Evolutionary conservation across 2,329 filamentous ascomycete genomes (phyloP).

Genomic region (Ophiostoma perfectum): DNA sequence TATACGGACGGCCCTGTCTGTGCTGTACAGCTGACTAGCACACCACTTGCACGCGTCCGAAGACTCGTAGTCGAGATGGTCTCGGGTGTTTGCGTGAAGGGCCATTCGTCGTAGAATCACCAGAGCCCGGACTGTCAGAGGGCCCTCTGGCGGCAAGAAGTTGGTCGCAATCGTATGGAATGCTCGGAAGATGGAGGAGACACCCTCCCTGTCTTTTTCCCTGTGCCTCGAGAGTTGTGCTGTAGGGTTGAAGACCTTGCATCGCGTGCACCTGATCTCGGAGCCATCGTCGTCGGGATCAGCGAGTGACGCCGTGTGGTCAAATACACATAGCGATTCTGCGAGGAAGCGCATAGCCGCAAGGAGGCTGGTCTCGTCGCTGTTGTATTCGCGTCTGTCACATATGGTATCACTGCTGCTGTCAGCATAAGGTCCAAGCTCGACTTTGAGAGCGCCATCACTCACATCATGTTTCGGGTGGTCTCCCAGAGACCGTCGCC

Average conservation of each 20-base stretch:
- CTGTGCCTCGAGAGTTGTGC: constrained; percentile 10
- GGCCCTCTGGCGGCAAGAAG: constrained; percentile 13
- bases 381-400: neutral
- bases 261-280: constrained; percentile 18
- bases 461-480: constrained; percentile 21
- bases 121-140: constrained; percentile 22
- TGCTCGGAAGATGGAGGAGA: neutral
- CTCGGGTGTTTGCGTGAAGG: constrained; percentile 17
- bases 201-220: constrained; percentile 15
- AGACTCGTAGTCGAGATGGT: constrained; percentile 23
- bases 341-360: constrained; percentile 19
- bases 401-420: neutral
- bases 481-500: constrained; percentile 17
- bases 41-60: constrained; percentile 24
- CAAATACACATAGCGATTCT: constrained; percentile 19
- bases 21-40: constrained; percentile 20
- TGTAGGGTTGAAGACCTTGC: constrained; percentile 12
- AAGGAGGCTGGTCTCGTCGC: constrained; percentile 14
- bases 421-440: too few species aligned
- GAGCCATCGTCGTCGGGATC: constrained; percentile 20
- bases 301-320: constrained; percentile 17
- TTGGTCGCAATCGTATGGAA: constrained; percentile 4
- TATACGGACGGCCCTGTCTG: constrained; percentile 23
- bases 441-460: neutral
- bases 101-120: constrained; percentile 21